These are phyloP conservation scores for Geotrichum phurueaensis DNA, from an alignment of 1,139 yeast species.

Conservation along the genomic window DNA sequence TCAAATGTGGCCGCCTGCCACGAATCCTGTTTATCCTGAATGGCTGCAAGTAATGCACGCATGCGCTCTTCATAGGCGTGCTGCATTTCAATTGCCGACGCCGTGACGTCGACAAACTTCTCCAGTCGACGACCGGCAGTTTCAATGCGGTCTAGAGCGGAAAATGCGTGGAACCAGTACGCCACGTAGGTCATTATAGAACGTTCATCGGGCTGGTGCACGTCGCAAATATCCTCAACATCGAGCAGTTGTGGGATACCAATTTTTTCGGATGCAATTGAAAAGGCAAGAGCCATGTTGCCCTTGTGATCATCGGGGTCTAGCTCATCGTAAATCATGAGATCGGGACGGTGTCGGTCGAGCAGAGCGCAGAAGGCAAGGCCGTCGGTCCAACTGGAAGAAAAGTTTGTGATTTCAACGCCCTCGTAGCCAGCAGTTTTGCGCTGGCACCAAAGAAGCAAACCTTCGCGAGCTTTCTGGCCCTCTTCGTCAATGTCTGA, in stretches of 20 bases:
- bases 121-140: constrained; percentile 40
- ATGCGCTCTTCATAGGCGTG: constrained; percentile 36
- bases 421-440: constrained; percentile 39
- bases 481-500: constrained; percentile 43
- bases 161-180: constrained; percentile 56
- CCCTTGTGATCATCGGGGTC: constrained; percentile 32
- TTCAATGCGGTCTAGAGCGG: constrained; percentile 37
- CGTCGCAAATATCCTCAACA: constrained; percentile 49
- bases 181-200: constrained; percentile 60
- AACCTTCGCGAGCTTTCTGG: constrained; percentile 41
- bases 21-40: constrained; percentile 23
- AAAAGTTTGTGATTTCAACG: constrained; percentile 39
- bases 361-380: constrained; percentile 45
- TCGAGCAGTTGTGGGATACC: constrained; percentile 56
- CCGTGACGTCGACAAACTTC: constrained; percentile 36
- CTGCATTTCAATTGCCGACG: constrained; percentile 36
- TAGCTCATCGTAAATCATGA: constrained; percentile 38
- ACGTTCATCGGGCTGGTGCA: constrained; percentile 55
- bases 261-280: constrained; percentile 40
- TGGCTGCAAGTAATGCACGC: constrained; percentile 28
- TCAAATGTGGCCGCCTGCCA: constrained; percentile 30
- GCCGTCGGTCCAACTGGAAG: constrained; percentile 45
- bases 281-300: constrained; percentile 38
- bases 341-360: constrained; percentile 42
- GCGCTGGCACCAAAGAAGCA: constrained; percentile 42